Evolutionary conservation across 2,329 filamentous ascomycete species (phyloP), one percentile per base, ranked within the genome.

Genomic region (Escovopsis sp.): DNA sequence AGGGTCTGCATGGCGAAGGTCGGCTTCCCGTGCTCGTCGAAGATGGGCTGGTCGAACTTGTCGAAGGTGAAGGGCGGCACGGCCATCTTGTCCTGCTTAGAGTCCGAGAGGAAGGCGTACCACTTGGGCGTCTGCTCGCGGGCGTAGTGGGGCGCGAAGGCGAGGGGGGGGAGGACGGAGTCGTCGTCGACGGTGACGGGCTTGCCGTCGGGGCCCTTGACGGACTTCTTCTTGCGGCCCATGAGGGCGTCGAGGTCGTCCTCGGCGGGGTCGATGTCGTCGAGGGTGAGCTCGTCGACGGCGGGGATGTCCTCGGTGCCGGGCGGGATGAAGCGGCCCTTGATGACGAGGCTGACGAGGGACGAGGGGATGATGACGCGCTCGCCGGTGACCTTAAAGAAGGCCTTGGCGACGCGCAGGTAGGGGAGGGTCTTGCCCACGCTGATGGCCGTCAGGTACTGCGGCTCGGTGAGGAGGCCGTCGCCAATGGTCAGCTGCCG

Each of bases 311-410:
- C 67, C 17, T 72, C 70, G 44, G 74, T 79, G 31, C 87, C 88
- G 4, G 90, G 87, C 5, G 90, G 90, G 33, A 96, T 77, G 52
- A 96, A 81, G 37, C 90, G 85, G 23, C 82, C 86, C 65, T 98
- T 98, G 54, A 98, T 76, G 35, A 98, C 85, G 21, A 98, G 78
- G 42, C 87, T 88, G 16, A 96, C 88, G 27, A 98, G 71, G 38
- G 86, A 93, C 39, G 81, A 84, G 6, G 90, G 87, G 23, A 88
- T 93, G 51, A 98, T 84, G 55, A 79, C 81, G 45, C 81, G 83
- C 61, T 98, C 92, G 52, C 90, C 90, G 35, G 85, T 79, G 31
- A 98, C 92, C 67, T 98, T 98, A 75, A 98, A 98, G 61, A 94
- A 98, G 7, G 86, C 84, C 62, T 86, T 92, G 51, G 85, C 84